These are phyloP conservation scores for Suillus subalutaceus DNA, from an alignment of 768 basidiomycete genomes.

Conservation along the genomic window DNA sequence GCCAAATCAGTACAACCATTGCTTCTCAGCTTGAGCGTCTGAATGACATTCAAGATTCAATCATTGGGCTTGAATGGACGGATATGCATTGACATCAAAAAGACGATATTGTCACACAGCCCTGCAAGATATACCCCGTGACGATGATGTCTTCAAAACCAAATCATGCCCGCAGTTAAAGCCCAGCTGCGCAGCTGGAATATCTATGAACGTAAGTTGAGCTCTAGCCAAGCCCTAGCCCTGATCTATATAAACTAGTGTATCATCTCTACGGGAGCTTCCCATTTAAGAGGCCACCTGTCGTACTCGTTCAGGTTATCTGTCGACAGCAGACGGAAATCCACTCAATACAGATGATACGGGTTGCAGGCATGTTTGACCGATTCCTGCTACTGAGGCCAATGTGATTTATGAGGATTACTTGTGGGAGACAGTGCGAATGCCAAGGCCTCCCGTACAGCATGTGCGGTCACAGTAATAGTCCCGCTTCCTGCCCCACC, in stretches of 20 bases:
- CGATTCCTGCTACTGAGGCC: background rate
- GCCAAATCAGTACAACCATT: background rate
- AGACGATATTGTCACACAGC: background rate
- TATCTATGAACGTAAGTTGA: background rate
- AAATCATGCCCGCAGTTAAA: background rate
- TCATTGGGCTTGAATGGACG: background rate
- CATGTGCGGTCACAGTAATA: conserved; percentile 43
- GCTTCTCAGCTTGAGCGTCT: background rate
- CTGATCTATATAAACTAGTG: conserved; percentile 21
- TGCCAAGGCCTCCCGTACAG: conserved; percentile 52
- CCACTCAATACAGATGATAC: conserved; percentile 50
- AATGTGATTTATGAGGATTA: background rate
- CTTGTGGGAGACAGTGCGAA: background rate
- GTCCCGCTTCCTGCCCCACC: background rate
- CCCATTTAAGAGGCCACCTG: conserved; percentile 62
- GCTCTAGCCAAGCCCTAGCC: background rate
- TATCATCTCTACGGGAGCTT: conserved; percentile 61
- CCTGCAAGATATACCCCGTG: background rate
- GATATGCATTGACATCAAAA: background rate
- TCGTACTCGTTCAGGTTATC: conserved; percentile 45
- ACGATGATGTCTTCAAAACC: background rate
- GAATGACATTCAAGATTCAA: background rate
- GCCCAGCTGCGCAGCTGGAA: background rate
- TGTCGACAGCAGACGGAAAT: conserved; percentile 51
- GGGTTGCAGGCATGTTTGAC: conserved; percentile 34